A percentile compares a stretch with the other conserved stretches of the same genome.
phyloP scores from a whole-genome alignment of 2,329 filamentous ascomycete genomes.

The Coleophoma eucalyptorum region DNA sequence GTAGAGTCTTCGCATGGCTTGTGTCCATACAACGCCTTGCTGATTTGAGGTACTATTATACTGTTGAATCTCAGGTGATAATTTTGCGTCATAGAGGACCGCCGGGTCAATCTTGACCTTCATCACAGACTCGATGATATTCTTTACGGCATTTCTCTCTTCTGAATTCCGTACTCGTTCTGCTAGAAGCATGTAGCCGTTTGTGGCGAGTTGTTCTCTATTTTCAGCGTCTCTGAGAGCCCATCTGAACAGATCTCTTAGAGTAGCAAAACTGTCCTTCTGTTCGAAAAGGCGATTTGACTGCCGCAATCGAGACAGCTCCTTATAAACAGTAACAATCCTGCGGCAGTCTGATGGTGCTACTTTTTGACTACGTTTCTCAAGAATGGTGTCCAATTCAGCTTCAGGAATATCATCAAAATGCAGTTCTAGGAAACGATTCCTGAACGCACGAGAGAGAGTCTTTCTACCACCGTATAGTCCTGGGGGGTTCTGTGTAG shows the following conservation, averaged over 20 bases:
- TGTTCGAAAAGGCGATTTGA: constrained; percentile 92
- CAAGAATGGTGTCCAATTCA: constrained; percentile 87
- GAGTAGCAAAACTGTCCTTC: constrained; percentile 93
- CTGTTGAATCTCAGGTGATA: constrained; percentile 51
- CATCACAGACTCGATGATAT: constrained; percentile 86
- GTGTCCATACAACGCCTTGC: constrained; percentile 85
- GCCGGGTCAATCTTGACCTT: constrained; percentile 76
- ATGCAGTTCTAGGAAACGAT: constrained; percentile 93
- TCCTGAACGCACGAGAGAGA: constrained; percentile 90
- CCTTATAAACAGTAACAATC: constrained; percentile 92
- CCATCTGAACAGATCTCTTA: constrained; percentile 96
- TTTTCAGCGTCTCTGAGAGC: constrained; percentile 80
- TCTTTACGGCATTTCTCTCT: constrained; percentile 80
- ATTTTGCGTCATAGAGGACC: constrained; percentile 63
- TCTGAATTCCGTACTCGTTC: constrained; percentile 91
- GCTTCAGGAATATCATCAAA: constrained; percentile 97
- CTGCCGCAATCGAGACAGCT: constrained; percentile 85
- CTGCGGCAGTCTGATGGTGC: constrained; percentile 86
- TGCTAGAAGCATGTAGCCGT: constrained; percentile 94
- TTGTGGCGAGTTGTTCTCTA: constrained; percentile 81
- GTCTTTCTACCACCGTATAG: constrained; percentile 93
- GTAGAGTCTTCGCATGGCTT: constrained; percentile 88
- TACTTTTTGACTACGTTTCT: constrained; percentile 79
- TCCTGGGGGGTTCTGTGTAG: constrained; percentile 94
- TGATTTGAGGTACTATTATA: constrained; percentile 42